Conservation (phyloP, 352 stramenopile genomes). For the Globisporangium ultimum region DNA sequence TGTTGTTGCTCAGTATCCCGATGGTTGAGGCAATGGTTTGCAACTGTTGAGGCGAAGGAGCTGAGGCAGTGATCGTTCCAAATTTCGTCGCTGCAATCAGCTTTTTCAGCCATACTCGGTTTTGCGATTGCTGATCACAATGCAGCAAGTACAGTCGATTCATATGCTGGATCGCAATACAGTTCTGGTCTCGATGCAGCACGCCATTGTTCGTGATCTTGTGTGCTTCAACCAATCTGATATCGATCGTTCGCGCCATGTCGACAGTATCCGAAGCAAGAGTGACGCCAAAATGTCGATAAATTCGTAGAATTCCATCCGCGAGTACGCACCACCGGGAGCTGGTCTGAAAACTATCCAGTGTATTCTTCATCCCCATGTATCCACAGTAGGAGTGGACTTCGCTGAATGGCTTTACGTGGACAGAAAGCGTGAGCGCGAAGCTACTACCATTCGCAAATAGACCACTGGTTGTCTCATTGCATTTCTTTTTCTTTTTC, state of each 20-base stretch:
- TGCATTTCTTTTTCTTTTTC: not conserved
- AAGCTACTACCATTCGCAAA: constrained; percentile 14
- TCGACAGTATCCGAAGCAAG: constrained; percentile 56
- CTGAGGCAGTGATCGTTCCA: not conserved
- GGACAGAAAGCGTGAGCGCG: constrained; percentile 33
- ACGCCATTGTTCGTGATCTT: constrained; percentile 11
- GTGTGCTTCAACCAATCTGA: constrained; percentile 35
- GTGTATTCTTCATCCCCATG: constrained; percentile 58
- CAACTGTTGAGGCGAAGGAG: not conserved
- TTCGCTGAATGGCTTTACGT: constrained; percentile 45
- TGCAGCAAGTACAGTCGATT: constrained; percentile 52
- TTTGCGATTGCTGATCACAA: constrained; percentile 37
- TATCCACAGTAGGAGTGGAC: constrained; percentile 59
- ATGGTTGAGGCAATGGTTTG: not conserved
- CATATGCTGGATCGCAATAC: constrained; percentile 41
- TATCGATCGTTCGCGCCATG: constrained; percentile 45
- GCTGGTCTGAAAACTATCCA: constrained; percentile 59
- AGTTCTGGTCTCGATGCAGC: constrained; percentile 25
- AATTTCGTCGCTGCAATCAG: constrained; percentile 45
- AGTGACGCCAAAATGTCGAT: constrained; percentile 72
- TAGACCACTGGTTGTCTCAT: constrained; percentile 4
- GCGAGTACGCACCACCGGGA: constrained; percentile 71
- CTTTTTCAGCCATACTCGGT: constrained; percentile 65
- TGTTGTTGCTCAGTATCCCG: not conserved
- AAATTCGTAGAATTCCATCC: constrained; percentile 57